A percentile compares a stretch with the other conserved stretches of the same genome.
Conservation (phyloP, 306 rosid species). For the Dryas drummondii region DNA sequence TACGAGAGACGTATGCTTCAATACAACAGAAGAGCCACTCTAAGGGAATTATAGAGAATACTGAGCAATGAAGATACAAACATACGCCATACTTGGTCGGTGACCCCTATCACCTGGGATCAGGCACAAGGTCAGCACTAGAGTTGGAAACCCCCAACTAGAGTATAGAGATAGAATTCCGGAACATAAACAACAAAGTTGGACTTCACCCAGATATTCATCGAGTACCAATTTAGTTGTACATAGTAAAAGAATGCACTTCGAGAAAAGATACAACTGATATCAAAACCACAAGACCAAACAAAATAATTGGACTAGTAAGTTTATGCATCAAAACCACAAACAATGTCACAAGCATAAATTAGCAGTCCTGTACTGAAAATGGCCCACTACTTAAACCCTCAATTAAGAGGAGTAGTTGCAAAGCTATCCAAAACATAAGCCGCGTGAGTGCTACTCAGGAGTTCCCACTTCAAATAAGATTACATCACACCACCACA, state of each 20-base stretch:
- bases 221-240: not conserved
- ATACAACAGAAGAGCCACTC: not conserved
- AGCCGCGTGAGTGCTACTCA: not conserved
- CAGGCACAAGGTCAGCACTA: not conserved
- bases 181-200: slow-evolving; percentile 6
- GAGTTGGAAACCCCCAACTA: not conserved
- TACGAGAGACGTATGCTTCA: not conserved
- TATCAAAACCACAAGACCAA: slow-evolving; percentile 4
- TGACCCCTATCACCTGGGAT: not conserved
- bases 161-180: not conserved
- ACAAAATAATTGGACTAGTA: not conserved
- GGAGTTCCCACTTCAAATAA: slow-evolving; percentile 9
- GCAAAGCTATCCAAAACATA: slow-evolving; percentile 2
- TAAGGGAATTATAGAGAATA: not conserved
- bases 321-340: slow-evolving; percentile 1
- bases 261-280: not conserved
- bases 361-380: not conserved
- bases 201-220: not conserved
- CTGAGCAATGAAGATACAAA: not conserved
- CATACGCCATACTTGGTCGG: not conserved
- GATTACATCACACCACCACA: not conserved
- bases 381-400: not conserved
- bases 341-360: slow-evolving; percentile 1
- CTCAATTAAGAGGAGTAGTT: not conserved
- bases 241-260: not conserved